Evolutionary conservation across 2,329 filamentous ascomycete species (phyloP), one percentile per base, ranked within the genome.

Genomic region (Phialophora tarda): DNA sequence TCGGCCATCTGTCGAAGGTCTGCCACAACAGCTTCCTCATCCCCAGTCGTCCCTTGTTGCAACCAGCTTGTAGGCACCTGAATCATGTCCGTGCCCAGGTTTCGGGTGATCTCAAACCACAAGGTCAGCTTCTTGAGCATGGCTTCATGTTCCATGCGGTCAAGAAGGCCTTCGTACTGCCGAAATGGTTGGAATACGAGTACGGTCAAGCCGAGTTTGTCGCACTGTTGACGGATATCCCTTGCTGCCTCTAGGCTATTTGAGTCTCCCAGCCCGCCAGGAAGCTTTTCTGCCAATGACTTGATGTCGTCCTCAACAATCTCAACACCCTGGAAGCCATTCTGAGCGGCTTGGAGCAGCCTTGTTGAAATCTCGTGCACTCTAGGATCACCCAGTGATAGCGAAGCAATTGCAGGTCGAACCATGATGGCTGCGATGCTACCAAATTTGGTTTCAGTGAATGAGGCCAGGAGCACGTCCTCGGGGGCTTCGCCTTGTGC

Each of bases 41-140:
- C 84, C 21, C 78, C 79, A 1, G 82, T 85, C 8, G 81, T 80
- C 1, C 74, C 65, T 47, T 77, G 75, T 0, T 85, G 80, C 0
- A 92, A 82, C 75, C 91, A 92, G 70, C 84, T 90, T 3, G 88
- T 90, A 0, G 91, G 90, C 28, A 94, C 86, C 70, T 90, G 86
- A 65, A 95, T 89, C 54, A 91, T 82, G 72, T 92, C 86, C 1
- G 90, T 92, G 8, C 81, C 80, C 0, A 94, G 80, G 11, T 84
- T 84, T n/a, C 83, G 81, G 4, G 86, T 87, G 12, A 94, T 80
- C 44, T 84, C 75, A 69, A 93, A 87, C 91, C 91, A 94, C 21
- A 89, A 79, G 11, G 83, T 79, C 24, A 93, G 82, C 71, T 92
- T 85, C 23, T 85, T 80, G 30, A 92, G 77, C 5, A 86, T 82